Base-by-base conservation (phyloP, 495 filamentous ascomycete genomes). In the Hypoxylon cercidicola region DNA sequence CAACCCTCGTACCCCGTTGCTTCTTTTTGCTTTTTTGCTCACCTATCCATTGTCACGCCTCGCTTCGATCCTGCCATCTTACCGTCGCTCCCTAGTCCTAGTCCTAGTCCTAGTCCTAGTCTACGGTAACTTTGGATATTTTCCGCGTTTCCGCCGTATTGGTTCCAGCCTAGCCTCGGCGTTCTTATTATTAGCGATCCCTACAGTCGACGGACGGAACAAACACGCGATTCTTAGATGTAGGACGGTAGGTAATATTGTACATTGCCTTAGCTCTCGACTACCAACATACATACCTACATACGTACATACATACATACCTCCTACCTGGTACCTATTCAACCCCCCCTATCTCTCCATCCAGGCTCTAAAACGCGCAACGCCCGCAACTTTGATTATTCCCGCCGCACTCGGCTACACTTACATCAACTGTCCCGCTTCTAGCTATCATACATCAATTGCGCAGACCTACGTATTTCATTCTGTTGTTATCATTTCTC, bases 81-180 rank as follows among this genome's bases (percentile, higher is more conserved):
- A 57, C 40, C 34, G 11, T 25, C 45, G 40, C 44, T 28, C 34
- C 11, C 37, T 37, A n/a, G n/a, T n/a, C n/a, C n/a, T n/a, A n/a
- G n/a, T n/a, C n/a, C n/a, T n/a, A n/a, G n/a, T n/a, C n/a, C n/a
- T n/a, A n/a, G n/a, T n/a, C 43, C 51, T 4, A 41, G 15, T 35
- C 44, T 25, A 40, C 35, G n/a, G 37, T 55, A 57, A 34, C 60
- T 40, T 32, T 62, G 21, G 43, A 62, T 62, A 67, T 62, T 62
- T 67, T 67, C 64, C 58, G 64, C 64, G 21, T 58, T 67, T 55
- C 53, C 58, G 44, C 54, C 18, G 34, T 48, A 51, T 57, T 58
- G 57, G 53, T 49, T 62, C 47, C 16, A 54, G 16, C 32, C 2
- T 53, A 39, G 40, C 58, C 57, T 58, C 34, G 53, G 58, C 48